Percentiles rank a stretch among this genome's conserved stretches.
Evolutionary conservation across 2,329 filamentous ascomycete species (phyloP).

Genomic region (Diaporthe aspalathi): DNA sequence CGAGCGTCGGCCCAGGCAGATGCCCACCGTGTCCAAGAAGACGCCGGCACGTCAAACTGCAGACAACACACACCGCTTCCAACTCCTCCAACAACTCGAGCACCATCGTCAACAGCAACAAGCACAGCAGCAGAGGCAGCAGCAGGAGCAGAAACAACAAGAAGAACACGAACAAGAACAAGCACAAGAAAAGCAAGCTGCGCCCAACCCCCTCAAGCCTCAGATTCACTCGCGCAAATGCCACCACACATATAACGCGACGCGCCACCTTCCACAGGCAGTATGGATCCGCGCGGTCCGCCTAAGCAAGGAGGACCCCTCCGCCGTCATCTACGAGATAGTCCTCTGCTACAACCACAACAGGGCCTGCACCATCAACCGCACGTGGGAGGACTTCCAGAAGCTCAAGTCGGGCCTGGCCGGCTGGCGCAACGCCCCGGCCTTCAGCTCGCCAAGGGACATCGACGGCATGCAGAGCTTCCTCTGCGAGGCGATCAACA

Average conservation of each 20-base stretch:
- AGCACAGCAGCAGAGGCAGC: background rate
- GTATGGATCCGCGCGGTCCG: conserved; percentile 42
- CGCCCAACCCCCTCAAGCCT: conserved; percentile 40
- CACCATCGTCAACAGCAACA: background rate
- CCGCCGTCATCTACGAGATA: conserved; percentile 43
- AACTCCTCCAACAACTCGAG: conserved; percentile 12
- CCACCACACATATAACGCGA: conserved; percentile 48
- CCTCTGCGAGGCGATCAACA: conserved; percentile 40
- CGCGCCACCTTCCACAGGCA: conserved; percentile 42
- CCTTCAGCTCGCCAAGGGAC: conserved; percentile 38
- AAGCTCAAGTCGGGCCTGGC: conserved; percentile 38
- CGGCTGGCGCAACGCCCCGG: conserved; percentile 30
- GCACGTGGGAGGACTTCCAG: conserved; percentile 46
- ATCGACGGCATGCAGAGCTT: conserved; percentile 40
- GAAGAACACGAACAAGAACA: background rate
- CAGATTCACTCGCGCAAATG: conserved; percentile 47
- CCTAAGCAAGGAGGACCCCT: conserved; percentile 23
- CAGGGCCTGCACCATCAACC: conserved; percentile 48
- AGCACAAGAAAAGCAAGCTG: background rate
- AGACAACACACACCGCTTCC: conserved; percentile 11
- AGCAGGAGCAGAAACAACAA: background rate
- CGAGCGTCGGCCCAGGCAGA: conserved; percentile 20
- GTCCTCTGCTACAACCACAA: conserved; percentile 47
- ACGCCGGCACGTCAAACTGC: conserved; percentile 12
- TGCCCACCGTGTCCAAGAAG: conserved; percentile 14